Conservation (phyloP, 2,329 filamentous ascomycete genomes). For the Aspergillus sp. region DNA sequence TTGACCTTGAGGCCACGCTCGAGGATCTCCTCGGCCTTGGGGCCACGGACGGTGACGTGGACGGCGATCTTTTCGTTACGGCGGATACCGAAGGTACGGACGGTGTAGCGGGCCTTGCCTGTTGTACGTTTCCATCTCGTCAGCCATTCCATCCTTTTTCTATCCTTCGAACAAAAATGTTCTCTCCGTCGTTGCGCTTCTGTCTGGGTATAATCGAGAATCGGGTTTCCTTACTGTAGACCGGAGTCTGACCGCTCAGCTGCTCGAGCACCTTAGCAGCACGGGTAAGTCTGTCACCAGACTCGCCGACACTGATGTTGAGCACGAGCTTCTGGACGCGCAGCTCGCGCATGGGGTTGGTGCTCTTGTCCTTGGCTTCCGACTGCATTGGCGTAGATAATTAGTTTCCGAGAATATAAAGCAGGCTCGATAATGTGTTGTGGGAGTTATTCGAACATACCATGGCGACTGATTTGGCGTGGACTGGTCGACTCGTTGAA, state of each 20-base stretch:
- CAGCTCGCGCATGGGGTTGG: conserved; percentile 99
- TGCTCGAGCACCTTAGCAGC: conserved; percentile 99
- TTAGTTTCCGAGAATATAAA: conserved; percentile 5
- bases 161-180: not conserved
- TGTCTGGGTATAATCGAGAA: conserved; percentile 6
- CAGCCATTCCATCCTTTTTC: conserved; percentile 12
- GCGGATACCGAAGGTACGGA: conserved; percentile 99
- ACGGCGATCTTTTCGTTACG: conserved; percentile 99
- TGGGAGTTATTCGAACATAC: conserved; percentile 35
- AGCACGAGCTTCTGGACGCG: conserved; percentile 99
- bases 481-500: conserved; percentile 39
- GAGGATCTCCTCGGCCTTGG: conserved; percentile 99
- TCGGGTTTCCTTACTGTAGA: conserved; percentile 76
- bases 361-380: conserved; percentile 73
- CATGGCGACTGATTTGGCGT: conserved; percentile 49
- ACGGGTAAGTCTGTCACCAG: conserved; percentile 99
- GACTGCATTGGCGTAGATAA: conserved; percentile 49
- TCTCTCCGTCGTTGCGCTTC: not conserved
- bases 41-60: conserved; percentile 98
- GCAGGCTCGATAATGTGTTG: conserved; percentile 5
- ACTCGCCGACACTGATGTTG: conserved; percentile 99
- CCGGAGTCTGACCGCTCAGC: conserved; percentile 97
- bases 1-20: conserved; percentile 99
- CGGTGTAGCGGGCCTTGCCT: conserved; percentile 99
- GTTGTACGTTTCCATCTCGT: conserved; percentile 24